Percentiles rank a stretch among this genome's conserved stretches.
phyloP scores from a whole-genome alignment of 495 filamentous ascomycete species.

The Talaromyces liani region DNA sequence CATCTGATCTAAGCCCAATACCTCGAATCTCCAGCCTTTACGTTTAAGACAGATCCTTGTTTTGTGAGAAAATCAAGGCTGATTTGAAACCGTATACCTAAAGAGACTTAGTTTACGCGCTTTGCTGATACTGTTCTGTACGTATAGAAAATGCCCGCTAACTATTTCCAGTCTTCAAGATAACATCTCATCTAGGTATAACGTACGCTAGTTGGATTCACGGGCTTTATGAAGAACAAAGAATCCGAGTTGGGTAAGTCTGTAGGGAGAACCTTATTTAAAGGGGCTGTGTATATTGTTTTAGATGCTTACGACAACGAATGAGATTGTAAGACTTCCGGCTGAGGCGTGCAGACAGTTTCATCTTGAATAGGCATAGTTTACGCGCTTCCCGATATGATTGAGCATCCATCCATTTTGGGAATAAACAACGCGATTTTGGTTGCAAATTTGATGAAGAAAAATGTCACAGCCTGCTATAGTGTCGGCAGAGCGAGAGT shows the following conservation, averaged over 20 bases:
- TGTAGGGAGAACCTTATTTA: neutral
- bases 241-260: neutral
- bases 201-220: neutral
- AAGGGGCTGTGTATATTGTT: neutral
- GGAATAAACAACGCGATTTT: neutral
- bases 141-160: neutral
- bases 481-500: neutral
- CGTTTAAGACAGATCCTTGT: neutral
- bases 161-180: neutral
- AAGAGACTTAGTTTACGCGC: slow-evolving; percentile 5
- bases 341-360: neutral
- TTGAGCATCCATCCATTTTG: neutral
- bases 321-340: neutral
- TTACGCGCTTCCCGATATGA: neutral
- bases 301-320: neutral
- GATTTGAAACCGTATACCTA: neutral
- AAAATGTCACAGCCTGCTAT: neutral
- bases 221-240: neutral
- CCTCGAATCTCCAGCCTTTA: neutral
- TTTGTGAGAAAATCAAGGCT: neutral
- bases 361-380: neutral
- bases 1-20: neutral
- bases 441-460: neutral
- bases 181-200: neutral
- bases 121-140: neutral